These are phyloP conservation scores for Agaricus sinodeliciosus DNA, from an alignment of 768 basidiomycete genomes.

Conservation along the genomic window DNA sequence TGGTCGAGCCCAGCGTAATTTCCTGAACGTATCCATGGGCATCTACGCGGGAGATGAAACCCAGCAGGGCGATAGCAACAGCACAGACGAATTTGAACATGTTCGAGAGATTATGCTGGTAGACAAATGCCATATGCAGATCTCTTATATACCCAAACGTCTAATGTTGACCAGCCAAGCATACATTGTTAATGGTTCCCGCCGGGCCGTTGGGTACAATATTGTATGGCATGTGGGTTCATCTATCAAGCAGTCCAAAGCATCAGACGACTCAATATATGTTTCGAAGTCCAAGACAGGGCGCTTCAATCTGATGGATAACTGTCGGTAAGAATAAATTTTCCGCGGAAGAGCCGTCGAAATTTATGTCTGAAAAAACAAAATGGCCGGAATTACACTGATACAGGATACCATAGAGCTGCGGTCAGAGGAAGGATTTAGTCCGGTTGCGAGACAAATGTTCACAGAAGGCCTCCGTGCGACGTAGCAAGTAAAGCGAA, in stretches of 20 bases:
- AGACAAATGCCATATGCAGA: background rate
- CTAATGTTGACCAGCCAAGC: background rate
- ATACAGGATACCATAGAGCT: too few relatives aligned
- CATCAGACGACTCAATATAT: background rate
- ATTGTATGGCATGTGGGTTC: background rate
- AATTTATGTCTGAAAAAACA: background rate
- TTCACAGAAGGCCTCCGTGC: too few relatives aligned
- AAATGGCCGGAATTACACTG: too few relatives aligned
- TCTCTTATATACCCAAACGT: background rate
- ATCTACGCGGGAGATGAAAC: constrained; percentile 13
- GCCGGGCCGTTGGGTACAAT: background rate
- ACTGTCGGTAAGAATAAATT: background rate
- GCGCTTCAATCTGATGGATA: background rate
- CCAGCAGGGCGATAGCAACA: constrained; percentile 1
- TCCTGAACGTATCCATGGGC: constrained; percentile 34
- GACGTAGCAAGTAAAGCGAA: too few relatives aligned
- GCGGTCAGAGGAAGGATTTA: too few relatives aligned
- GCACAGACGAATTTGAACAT: constrained; percentile 7
- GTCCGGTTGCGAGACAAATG: too few relatives aligned
- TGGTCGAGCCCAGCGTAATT: constrained; percentile 25
- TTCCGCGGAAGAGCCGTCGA: constrained; percentile 4
- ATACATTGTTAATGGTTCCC: background rate
- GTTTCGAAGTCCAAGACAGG: background rate
- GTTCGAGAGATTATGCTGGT: background rate
- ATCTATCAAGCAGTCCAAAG: background rate